phyloP scores from a whole-genome alignment of 2,329 filamentous ascomycete species.

The Erysiphe pulchra region DNA sequence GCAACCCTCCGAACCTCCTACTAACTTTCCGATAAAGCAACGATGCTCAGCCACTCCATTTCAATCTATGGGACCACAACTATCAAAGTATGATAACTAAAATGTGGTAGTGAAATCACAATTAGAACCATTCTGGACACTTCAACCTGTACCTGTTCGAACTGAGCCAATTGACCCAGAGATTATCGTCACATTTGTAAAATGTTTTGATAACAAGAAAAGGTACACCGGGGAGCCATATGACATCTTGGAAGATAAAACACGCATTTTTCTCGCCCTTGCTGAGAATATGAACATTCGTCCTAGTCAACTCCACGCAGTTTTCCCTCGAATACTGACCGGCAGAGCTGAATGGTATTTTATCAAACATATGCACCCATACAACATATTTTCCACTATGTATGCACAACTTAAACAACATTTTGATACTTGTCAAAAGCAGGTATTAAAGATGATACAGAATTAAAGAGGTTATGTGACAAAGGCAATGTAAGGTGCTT shows the following conservation, averaged over 20 bases:
- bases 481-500: too few relatives aligned
- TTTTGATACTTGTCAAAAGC: too few relatives aligned
- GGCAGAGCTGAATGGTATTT: neutral
- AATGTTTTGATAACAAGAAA: slow-evolving; percentile 1
- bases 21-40: neutral
- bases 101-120: neutral
- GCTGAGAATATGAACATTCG: neutral
- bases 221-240: neutral
- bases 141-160: neutral
- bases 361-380: too few relatives aligned
- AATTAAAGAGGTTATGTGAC: too few relatives aligned
- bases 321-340: neutral
- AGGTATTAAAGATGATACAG: too few relatives aligned
- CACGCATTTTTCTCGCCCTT: neutral
- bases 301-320: neutral
- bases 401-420: neutral
- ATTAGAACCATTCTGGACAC: neutral
- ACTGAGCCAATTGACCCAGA: neutral
- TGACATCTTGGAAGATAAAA: neutral
- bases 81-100: neutral
- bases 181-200: neutral
- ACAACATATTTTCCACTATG: neutral
- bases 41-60: neutral
- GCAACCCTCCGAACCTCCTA: neutral
- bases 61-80: neutral